Conservation (phyloP, 257 asterid species). For the Solanum sejunctum region DNA sequence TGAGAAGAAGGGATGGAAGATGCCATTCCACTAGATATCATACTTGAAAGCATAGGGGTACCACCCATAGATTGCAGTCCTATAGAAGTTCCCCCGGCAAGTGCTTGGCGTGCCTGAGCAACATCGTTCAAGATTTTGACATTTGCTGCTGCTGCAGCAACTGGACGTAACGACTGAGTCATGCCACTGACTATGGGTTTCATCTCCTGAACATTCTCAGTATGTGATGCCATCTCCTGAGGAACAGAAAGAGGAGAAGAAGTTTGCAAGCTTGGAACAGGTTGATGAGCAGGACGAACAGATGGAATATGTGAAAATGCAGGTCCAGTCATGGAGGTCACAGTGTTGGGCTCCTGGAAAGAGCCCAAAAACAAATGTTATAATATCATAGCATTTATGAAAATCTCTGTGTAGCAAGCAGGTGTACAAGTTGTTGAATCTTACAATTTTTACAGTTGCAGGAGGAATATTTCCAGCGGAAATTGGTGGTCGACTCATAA, state of each 20-base stretch:
- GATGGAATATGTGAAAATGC: conserved; percentile 57
- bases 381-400: background rate
- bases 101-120: conserved; percentile 81
- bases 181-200: conserved; percentile 48
- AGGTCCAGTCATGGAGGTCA: conserved; percentile 50
- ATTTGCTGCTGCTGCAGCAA: conserved; percentile 66
- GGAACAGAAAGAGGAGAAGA: conserved; percentile 80
- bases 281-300: conserved; percentile 58
- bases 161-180: conserved; percentile 59
- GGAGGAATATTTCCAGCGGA: conserved; percentile 55
- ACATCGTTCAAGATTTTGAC: conserved; percentile 77
- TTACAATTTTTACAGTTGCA: conserved; percentile 85
- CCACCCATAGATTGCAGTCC: conserved; percentile 62
- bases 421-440: conserved; percentile 6
- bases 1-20: conserved; percentile 70
- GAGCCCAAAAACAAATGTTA: conserved; percentile 32
- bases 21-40: conserved; percentile 79
- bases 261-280: conserved; percentile 54
- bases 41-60: conserved; percentile 74
- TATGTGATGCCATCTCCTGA: conserved; percentile 43
- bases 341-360: conserved; percentile 74
- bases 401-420: background rate
- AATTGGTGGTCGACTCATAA: conserved; percentile 48
- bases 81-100: conserved; percentile 66
- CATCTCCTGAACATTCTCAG: conserved; percentile 56